These are phyloP conservation scores for Pycnococcus provasolii DNA, from an alignment of 139 green algal species.

Conservation along the genomic window DNA sequence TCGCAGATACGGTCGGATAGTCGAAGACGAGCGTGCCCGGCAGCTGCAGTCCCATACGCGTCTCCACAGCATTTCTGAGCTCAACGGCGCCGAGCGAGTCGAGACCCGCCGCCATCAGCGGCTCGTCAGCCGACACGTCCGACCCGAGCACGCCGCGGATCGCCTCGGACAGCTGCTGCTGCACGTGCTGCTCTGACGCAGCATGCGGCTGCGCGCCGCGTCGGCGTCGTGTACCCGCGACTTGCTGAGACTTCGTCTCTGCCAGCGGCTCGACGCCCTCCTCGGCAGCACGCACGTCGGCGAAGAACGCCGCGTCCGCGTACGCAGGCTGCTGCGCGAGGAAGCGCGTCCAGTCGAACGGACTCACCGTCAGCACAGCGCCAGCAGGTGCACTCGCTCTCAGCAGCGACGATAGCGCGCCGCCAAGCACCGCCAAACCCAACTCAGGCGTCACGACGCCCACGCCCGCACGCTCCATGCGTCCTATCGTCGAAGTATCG, in stretches of 20 bases:
- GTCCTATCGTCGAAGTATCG: constrained; percentile 35
- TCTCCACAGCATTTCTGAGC: constrained; percentile 54
- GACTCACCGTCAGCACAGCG: neutral
- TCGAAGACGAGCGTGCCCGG: constrained; percentile 72
- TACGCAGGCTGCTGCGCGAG: neutral
- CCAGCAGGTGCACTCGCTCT: too few species aligned
- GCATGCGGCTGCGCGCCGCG: neutral
- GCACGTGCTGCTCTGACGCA: neutral
- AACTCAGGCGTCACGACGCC: constrained; percentile 28
- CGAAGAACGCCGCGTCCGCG: neutral
- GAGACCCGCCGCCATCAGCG: constrained; percentile 64
- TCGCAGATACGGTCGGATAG: constrained; percentile 50
- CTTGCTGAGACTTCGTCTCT: neutral
- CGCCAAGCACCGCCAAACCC: constrained; percentile 16
- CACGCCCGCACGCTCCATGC: constrained; percentile 63
- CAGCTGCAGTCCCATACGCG: constrained; percentile 45
- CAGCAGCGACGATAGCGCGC: neutral
- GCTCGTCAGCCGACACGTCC: constrained; percentile 34
- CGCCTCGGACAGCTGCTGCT: neutral
- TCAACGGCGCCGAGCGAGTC: constrained; percentile 52
- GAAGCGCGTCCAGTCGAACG: constrained; percentile 8
- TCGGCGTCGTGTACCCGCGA: neutral
- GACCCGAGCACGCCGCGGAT: constrained; percentile 20
- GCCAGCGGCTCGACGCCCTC: neutral
- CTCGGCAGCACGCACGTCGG: neutral